Evolutionary conservation across 148 eudicot species (phyloP).

Genomic region (Persicaria maculosa): DNA sequence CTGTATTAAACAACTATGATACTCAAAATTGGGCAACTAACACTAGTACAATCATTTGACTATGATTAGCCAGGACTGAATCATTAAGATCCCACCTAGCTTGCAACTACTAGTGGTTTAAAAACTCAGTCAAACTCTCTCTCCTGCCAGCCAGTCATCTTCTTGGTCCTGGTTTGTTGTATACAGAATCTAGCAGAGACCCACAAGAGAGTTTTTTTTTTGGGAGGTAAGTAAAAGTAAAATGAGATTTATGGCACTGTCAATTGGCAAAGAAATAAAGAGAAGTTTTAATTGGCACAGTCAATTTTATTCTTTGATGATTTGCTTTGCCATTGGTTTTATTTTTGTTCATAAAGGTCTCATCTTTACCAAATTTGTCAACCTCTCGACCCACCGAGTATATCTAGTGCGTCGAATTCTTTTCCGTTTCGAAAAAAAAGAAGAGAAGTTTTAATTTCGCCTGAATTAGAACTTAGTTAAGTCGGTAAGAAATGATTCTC

Average conservation of each 20-base stretch:
- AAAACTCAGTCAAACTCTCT: constrained; percentile 3
- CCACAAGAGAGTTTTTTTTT: background rate
- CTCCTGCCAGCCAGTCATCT: background rate
- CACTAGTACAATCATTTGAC: background rate
- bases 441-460: too few species aligned
- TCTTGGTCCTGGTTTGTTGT: background rate
- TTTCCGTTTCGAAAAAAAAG: too few species aligned
- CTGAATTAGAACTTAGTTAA: too few species aligned
- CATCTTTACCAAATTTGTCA: too few species aligned
- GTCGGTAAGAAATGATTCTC: too few species aligned
- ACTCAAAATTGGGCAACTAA: constrained; percentile 2
- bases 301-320: too few species aligned
- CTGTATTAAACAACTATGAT: background rate
- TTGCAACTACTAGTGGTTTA: background rate
- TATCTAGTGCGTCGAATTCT: too few species aligned
- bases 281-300: background rate
- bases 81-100: background rate
- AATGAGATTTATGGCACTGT: constrained; percentile 1
- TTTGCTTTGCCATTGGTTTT: too few species aligned
- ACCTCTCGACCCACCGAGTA: too few species aligned
- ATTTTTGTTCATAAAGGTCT: too few species aligned
- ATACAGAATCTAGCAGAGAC: background rate
- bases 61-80: background rate
- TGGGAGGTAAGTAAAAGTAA: background rate
- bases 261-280: background rate